Evolutionary conservation across 768 basidiomycete genomes (phyloP).

Genomic region (Rhizopogon roseolus): DNA sequence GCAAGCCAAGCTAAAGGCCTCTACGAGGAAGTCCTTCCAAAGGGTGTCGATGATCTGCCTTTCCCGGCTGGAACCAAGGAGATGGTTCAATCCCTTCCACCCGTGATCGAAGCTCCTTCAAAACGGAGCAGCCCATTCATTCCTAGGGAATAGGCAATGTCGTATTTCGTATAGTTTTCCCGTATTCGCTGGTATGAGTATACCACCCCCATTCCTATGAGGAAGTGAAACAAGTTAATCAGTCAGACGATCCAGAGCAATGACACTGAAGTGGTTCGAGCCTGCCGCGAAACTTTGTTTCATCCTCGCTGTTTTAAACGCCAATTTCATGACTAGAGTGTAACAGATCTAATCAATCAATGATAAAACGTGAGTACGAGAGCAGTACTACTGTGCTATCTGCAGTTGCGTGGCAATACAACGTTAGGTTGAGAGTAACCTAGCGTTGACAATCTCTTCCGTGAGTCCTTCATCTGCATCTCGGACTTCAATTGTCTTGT

Average conservation of each 20-base stretch:
- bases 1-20: constrained; percentile 68
- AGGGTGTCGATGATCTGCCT: constrained; percentile 79
- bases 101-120: constrained; percentile 65
- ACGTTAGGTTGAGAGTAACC: constrained; percentile 29
- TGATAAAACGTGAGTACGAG: too few relatives aligned
- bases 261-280: background rate
- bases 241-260: background rate
- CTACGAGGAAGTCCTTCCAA: constrained; percentile 75
- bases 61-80: constrained; percentile 88
- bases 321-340: background rate
- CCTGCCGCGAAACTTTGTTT: too few relatives aligned
- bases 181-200: background rate
- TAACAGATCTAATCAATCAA: background rate
- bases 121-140: constrained; percentile 79
- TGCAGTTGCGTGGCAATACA: background rate
- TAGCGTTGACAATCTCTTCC: constrained; percentile 61
- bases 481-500: constrained; percentile 74
- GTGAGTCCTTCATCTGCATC: constrained; percentile 84
- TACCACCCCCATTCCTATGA: background rate
- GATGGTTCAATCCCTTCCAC: constrained; percentile 61
- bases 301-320: background rate
- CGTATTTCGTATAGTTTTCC: constrained; percentile 4
- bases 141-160: constrained; percentile 52
- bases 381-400: too few relatives aligned
- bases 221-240: background rate